Evolutionary conservation across 805 yeast genomes (phyloP), one percentile per base, ranked within the genome.

Genomic region (Lipomyces starkeyi): DNA sequence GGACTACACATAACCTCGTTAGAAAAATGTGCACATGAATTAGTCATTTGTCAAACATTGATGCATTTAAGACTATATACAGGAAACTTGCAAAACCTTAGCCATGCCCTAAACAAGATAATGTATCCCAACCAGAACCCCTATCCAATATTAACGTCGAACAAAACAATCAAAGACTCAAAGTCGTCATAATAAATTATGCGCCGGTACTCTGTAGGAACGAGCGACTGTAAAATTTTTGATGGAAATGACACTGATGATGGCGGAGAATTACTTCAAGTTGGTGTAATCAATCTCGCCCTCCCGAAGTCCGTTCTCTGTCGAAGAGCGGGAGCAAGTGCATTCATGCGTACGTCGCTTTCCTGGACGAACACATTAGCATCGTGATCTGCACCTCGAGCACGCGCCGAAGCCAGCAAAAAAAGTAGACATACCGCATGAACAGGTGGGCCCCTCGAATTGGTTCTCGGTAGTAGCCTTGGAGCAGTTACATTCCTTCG

Each of bases 241-340:
- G 55, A 17, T 52, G 13, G 11, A 25, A 29, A 29, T 29, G 32
- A 29, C 2, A 29, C 7, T 7, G 34, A 3, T 5, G 32, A 13
- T n/a, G 34, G 20, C 32, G 32, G 58, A 20, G 54, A 5, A 35
- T 54, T 76, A 79, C 61, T 71, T 71, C 71, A 73, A 17, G 79
- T 83, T 80, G 74, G 89, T 86, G 80, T 83, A 86, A 76, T 87
- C 89, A 65, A 78, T 75, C 81, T 86, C 90, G 68, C 89, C 89
- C 35, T 86, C 89, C 75, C 86, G 80, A 53, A 77, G 74, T 57
- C 74, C 68, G 71, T 77, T 77, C 72, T 77, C 79, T n/a, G 63
- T 37, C 59, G 67, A 67, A 64, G 81, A 69, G 64, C 81, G 81
- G 62, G 88, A 86, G 78, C 90, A 86, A 60, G 86, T 86, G 79